phyloP scores from a whole-genome alignment of 2,329 filamentous ascomycete species.

The Fusarium verrucosum region DNA sequence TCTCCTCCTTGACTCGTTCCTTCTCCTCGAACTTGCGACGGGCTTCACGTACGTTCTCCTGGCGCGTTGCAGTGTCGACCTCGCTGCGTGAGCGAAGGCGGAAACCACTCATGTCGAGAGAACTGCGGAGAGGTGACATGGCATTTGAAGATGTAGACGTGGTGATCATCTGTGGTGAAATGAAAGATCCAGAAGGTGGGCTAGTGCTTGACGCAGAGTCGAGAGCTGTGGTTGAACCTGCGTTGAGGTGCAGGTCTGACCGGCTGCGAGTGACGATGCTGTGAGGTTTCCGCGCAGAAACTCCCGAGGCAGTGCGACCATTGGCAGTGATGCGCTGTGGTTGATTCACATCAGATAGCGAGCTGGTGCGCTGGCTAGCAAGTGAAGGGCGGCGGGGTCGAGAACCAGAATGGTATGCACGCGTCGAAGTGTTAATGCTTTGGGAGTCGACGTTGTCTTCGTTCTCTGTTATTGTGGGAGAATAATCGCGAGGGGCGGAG shows the following conservation, averaged over 20 bases:
- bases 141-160: slow-evolving; percentile 49
- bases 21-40: slow-evolving; percentile 71
- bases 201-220: slow-evolving; percentile 42
- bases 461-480: slow-evolving; percentile 64
- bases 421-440: slow-evolving; percentile 27
- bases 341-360: slow-evolving; percentile 48
- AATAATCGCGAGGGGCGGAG: slow-evolving; percentile 58
- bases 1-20: slow-evolving; percentile 69
- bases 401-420: slow-evolving; percentile 35
- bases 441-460: slow-evolving; percentile 53
- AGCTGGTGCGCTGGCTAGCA: slow-evolving; percentile 49
- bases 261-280: slow-evolving; percentile 52
- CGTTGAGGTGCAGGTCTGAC: slow-evolving; percentile 58
- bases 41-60: slow-evolving; percentile 67
- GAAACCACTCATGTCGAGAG: slow-evolving; percentile 66
- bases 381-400: slow-evolving; percentile 46
- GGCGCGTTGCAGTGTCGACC: slow-evolving; percentile 62
- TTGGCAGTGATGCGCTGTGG: slow-evolving; percentile 40
- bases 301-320: slow-evolving; percentile 43
- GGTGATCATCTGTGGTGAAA: slow-evolving; percentile 40
- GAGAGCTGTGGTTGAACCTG: slow-evolving; percentile 42
- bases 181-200: slow-evolving; percentile 42
- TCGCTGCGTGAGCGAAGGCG: slow-evolving; percentile 70
- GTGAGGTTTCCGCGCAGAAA: slow-evolving; percentile 54
- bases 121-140: slow-evolving; percentile 64